These are phyloP conservation scores for Gossypium longicalyx DNA, from an alignment of 345 rosid species.

Conservation along the genomic window DNA sequence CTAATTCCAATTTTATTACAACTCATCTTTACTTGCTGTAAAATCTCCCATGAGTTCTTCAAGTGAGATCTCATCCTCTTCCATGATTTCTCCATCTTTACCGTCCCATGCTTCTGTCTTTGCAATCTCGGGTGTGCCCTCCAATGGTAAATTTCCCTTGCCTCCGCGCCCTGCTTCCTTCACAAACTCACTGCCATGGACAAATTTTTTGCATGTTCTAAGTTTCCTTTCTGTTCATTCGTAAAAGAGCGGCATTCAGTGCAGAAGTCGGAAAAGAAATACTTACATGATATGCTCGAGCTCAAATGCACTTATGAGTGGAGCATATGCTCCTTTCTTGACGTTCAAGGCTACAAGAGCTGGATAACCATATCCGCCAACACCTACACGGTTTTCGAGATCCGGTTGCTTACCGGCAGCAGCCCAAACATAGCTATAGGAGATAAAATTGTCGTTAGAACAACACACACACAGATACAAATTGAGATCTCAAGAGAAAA, in stretches of 20 bases:
- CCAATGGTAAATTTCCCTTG: slow-evolving; percentile 82
- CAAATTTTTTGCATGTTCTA: background rate
- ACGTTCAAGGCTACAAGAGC: slow-evolving; percentile 91
- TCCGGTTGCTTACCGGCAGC: slow-evolving; percentile 92
- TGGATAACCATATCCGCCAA: slow-evolving; percentile 97
- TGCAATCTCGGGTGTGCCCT: slow-evolving; percentile 45
- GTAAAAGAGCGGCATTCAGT: background rate
- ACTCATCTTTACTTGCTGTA: slow-evolving; percentile 47
- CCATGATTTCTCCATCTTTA: slow-evolving; percentile 71
- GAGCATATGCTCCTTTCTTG: slow-evolving; percentile 93
- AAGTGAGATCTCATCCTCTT: slow-evolving; percentile 91
- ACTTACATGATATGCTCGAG: slow-evolving; percentile 76
- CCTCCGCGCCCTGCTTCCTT: slow-evolving; percentile 92
- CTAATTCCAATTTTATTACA: slow-evolving; percentile 26
- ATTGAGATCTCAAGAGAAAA: background rate
- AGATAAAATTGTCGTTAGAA: background rate
- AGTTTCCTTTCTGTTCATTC: slow-evolving; percentile 5
- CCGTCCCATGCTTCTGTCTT: slow-evolving; percentile 90
- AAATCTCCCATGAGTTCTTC: slow-evolving; percentile 87
- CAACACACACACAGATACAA: background rate
- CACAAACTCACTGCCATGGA: slow-evolving; percentile 69
- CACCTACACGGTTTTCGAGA: slow-evolving; percentile 73
- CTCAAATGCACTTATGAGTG: slow-evolving; percentile 93
- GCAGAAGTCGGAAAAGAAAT: slow-evolving; percentile 5
- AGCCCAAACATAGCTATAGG: slow-evolving; percentile 81